Conservation (phyloP, 176 grass and related monocot genomes). For the Olyra latifolia region DNA sequence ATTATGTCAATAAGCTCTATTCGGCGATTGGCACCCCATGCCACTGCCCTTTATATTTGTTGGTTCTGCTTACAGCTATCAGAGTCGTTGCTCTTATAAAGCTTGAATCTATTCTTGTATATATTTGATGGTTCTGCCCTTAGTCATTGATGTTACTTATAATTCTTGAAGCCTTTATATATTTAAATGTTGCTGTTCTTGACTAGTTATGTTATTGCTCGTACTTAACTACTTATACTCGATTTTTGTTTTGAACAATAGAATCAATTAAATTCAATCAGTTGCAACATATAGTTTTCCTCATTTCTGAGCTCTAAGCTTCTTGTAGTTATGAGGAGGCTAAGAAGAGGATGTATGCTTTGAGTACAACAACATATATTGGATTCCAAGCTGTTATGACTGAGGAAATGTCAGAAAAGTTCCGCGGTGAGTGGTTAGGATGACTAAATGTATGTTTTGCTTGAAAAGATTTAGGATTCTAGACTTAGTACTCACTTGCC, state of each 20-base stretch:
- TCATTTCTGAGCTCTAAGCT: neutral
- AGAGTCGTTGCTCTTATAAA: neutral
- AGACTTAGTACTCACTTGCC: slow-evolving; percentile 5
- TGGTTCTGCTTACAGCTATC: neutral
- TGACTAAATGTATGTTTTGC: neutral
- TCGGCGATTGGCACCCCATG: neutral
- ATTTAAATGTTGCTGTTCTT: neutral
- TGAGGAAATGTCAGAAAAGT: slow-evolving; percentile 97
- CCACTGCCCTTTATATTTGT: neutral
- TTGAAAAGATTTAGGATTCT: neutral
- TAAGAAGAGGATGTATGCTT: slow-evolving; percentile 88
- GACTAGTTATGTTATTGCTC: neutral
- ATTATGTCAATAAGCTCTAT: neutral
- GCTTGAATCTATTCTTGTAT: neutral
- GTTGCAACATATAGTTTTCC: slow-evolving; percentile 13
- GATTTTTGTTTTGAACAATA: slow-evolving; percentile 6
- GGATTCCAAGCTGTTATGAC: slow-evolving; percentile 93
- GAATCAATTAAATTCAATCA: slow-evolving; percentile 4
- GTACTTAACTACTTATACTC: slow-evolving; percentile 15
- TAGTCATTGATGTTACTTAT: slow-evolving; percentile 6
- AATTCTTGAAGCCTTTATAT: neutral
- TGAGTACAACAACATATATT: slow-evolving; percentile 84
- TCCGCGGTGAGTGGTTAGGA: slow-evolving; percentile 50
- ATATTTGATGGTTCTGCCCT: neutral
- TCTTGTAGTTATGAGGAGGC: slow-evolving; percentile 84